Conservation (phyloP, 2,329 filamentous ascomycete genomes). For the Diaporthe ampelina region DNA sequence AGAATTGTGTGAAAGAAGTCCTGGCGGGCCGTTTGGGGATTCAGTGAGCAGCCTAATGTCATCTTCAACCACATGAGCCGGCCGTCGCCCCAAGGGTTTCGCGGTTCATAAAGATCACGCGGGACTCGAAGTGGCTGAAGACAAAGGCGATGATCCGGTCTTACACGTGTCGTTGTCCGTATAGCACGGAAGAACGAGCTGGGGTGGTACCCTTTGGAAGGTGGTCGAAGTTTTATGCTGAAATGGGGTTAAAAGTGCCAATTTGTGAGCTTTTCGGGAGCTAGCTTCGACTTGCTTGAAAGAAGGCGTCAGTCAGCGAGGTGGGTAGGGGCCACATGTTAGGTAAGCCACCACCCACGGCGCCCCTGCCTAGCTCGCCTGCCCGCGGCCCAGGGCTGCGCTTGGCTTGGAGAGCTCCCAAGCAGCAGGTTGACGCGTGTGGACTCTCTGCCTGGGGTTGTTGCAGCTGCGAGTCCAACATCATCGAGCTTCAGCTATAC, state of each 20-base stretch:
- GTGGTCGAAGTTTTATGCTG: constrained; percentile 13
- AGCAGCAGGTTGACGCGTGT: constrained; percentile 29
- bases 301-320: neutral
- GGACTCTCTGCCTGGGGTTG: constrained; percentile 24
- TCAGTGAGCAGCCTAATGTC: constrained; percentile 15
- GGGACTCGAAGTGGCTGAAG: neutral
- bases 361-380: neutral
- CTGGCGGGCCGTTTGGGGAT: neutral
- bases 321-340: constrained; percentile 4
- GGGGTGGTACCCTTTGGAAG: neutral
- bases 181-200: neutral
- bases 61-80: constrained; percentile 33
- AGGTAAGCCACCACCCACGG: constrained; percentile 21
- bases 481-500: constrained; percentile 17
- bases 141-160: neutral
- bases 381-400: constrained; percentile 17
- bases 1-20: neutral
- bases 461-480: constrained; percentile 24
- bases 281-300: constrained; percentile 3
- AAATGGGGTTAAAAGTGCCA: neutral
- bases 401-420: constrained; percentile 24
- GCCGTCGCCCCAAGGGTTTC: constrained; percentile 17
- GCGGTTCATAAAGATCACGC: constrained; percentile 15
- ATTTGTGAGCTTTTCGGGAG: constrained; percentile 23
- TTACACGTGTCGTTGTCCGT: neutral